Percentiles rank a stretch among this genome's conserved stretches.
These are phyloP conservation scores for Melampsora abietis-canadensis DNA, from an alignment of 1,284 basidiomycete genomes.

Conservation along the genomic window DNA sequence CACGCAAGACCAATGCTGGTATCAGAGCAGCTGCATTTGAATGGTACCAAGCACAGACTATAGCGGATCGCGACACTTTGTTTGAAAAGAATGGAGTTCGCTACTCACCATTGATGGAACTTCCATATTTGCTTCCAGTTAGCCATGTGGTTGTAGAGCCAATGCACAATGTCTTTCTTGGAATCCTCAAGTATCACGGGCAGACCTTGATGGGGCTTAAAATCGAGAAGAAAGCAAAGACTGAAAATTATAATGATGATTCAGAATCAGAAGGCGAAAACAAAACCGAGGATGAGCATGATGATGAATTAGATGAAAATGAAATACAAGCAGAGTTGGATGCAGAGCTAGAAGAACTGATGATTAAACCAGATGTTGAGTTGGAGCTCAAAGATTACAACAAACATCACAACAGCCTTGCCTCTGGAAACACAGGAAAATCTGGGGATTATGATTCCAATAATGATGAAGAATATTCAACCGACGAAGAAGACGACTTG, in stretches of 20 bases:
- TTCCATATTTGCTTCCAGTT: background rate
- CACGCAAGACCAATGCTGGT: too few species aligned
- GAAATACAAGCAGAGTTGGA: too few species aligned
- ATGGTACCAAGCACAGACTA: too few species aligned
- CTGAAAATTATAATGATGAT: background rate
- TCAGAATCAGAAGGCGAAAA: background rate
- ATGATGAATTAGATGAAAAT: too few species aligned
- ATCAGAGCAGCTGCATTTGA: too few species aligned
- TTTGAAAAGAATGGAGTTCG: too few species aligned
- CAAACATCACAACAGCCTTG: background rate
- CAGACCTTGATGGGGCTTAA: background rate
- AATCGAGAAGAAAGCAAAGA: background rate
- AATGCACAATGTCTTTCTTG: constrained; percentile 5
- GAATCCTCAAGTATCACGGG: constrained; percentile 7
- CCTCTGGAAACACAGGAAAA: too few species aligned
- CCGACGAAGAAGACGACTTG: background rate
- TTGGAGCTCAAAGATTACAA: background rate
- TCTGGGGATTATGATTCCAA: background rate
- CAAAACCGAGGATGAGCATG: too few species aligned
- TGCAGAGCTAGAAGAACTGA: background rate
- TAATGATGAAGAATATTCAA: background rate
- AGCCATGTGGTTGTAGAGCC: constrained; percentile 8
- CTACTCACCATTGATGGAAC: too few species aligned
- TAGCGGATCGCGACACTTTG: too few species aligned
- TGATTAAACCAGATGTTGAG: background rate